Base-by-base conservation (phyloP, 2,329 filamentous ascomycete genomes). In the Clathrospora elynae region DNA sequence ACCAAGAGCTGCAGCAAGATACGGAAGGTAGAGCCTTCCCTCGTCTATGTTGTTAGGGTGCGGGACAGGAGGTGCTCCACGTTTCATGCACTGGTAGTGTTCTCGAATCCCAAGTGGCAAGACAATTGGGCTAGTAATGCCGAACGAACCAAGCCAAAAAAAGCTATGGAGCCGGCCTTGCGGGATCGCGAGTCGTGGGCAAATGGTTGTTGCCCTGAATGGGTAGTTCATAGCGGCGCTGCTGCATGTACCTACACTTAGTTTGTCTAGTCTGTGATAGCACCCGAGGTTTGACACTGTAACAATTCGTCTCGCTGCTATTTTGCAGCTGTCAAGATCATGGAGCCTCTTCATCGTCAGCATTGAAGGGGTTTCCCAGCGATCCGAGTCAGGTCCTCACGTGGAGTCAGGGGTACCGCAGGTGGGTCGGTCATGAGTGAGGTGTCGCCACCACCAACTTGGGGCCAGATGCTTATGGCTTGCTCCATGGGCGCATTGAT, bases 21-120 rank as follows among this genome's bases (percentile, higher is more conserved):
- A 23, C 25, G 23, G 22, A 24, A 35, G 28, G 12, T 30, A 41
- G 24, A 23, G 23, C 20, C 35, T 36, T 34, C 17, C 33, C 43
- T 49, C 43, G 41, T 36, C 26, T 36, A 34, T 34, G 49, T 38
- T 51, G 53, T 51, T 51, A 47, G 47, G 46, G 42, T 36, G 41
- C 44, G 44, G 39, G 48, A 48, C 40, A 35, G 25, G 40, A 36
- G 37, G 45, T 34, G 43, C 38, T 49, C 33, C 40, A 45, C 13
- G 38, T 49, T 46, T 50, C 49, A 51, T 52, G 52, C 53, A 41
- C 16, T 42, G 26, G 31, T 42, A 30, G 33, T n/a, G n/a, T 57
- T 57, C 55, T 58, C 45, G 47, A 59, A 53, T 35, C 28, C 46
- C 35, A 46, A 46, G 42, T 35, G 16, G 31, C 35, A 45, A 35